A percentile compares a stretch with the other conserved stretches of the same genome.
Conservation (phyloP, 2,329 filamentous ascomycete genomes). For the Coniochaeta sp. region DNA sequence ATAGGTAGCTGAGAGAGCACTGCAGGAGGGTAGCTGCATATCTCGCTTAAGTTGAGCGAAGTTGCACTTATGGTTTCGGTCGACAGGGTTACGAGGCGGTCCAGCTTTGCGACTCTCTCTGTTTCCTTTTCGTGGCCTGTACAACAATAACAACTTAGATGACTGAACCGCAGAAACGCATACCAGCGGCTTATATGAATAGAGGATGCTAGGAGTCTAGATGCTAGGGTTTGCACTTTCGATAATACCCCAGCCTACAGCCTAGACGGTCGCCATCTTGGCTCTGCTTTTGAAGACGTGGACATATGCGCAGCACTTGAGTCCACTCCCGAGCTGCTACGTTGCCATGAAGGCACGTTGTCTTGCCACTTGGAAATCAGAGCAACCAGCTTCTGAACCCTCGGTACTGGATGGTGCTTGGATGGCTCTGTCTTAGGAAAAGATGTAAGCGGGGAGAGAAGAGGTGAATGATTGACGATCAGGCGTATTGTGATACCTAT, state of each 20-base stretch:
- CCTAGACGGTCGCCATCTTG: not conserved
- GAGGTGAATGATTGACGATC: not conserved
- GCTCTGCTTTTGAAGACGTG: not conserved
- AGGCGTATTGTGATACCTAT: not conserved
- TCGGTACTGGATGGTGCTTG: not conserved
- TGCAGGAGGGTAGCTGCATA: not conserved
- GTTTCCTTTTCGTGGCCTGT: not conserved
- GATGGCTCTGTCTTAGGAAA: not conserved
- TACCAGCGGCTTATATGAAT: too few species aligned
- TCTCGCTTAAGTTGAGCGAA: not conserved
- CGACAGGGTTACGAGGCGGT: too few species aligned
- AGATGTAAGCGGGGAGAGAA: not conserved
- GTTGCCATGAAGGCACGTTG: too few species aligned
- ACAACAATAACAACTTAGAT: not conserved
- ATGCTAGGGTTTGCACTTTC: too few species aligned
- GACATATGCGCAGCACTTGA: not conserved
- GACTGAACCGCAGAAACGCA: too few species aligned
- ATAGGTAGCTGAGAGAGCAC: not conserved
- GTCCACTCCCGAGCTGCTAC: too few species aligned
- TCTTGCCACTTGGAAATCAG: too few species aligned
- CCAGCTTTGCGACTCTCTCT: too few species aligned
- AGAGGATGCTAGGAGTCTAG: too few species aligned
- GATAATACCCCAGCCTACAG: not conserved
- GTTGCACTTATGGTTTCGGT: too few species aligned
- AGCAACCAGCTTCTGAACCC: too few species aligned